Evolutionary conservation across 805 yeast genomes (phyloP), one percentile per base, ranked within the genome.

Genomic region (Yamadazyma scolyti): DNA sequence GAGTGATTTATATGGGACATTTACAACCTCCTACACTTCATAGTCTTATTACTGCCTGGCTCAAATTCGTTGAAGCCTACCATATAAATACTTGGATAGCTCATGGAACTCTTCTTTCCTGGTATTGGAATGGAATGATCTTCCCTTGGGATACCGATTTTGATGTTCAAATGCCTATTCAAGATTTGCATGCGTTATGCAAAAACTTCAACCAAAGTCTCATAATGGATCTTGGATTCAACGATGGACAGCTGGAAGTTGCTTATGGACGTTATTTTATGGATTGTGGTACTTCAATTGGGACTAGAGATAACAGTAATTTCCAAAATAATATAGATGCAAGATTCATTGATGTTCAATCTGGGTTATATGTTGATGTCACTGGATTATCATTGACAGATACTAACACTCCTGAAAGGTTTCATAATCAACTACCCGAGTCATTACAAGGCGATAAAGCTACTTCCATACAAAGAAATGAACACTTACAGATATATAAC

Each of bases 81-180:
- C 59, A 66, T 4, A 36, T 68, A 4, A 48, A 56, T 12, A 54
- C 73, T 10, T 61, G 68, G 68, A 37, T 58, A 10, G 65, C 68
- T 2, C 66, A 60, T 37, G 66, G 66, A 4, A 30, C 56, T 9
- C 43, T 61, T 54, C 36, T 76, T 47, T 45, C 65, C 51, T 65
- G 68, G 68, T 73, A 68, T 50, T 73, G 77, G 75, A 65, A 72
- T 46, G 75, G 73, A 0, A 38, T 66, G 27, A 54, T 64, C 16
- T 72, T 75, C 36, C 79, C 77, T 6, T 75, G 78, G 78, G 80
- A 75, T 46, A 55, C 56, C 31, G 79, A 75, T 48, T 61, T 72
- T 30, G 80, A 74, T 46, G 75, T 77, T n/a, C 71, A 73, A 34
- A 61, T 58, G 61, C 61, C 68, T 4, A 45, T 60, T 6, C 44